Evolutionary conservation across 2,329 filamentous ascomycete species (phyloP), one percentile per base, ranked within the genome.

Genomic region (Ophioceras dolichostomum): DNA sequence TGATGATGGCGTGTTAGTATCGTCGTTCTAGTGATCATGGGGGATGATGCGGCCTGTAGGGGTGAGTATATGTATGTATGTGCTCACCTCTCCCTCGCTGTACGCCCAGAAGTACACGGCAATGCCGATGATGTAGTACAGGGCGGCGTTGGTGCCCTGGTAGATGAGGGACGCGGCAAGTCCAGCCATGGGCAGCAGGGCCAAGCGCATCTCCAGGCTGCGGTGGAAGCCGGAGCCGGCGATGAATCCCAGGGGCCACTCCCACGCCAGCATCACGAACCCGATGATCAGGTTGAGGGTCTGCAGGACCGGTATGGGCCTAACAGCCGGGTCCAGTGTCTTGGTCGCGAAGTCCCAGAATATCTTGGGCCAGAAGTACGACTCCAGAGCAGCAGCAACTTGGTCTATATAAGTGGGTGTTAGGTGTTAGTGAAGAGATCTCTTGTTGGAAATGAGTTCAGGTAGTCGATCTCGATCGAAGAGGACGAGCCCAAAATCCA

Each of bases 331-430:
- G 55, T 98, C 85, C 49, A 98, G 77, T 50, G 85, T 87, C 53
- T 85, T 87, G 42, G 89, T 95, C 47, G 91, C 63, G 58, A 94
- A 94, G 61, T 98, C 91, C 82, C 84, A 98, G 64, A 98, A 94
- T 55, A 98, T 81, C 60, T 98, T 98, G 47, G 91, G 91, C 87
- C 88, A 98, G 73, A 98, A 89, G 71, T 91, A 94, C 53, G 76
- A 79, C 63, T 93, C 76, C 39, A 98, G 64, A 13, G 82, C 79
- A 42, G 87, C 87, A 42, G 69, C 77, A 45, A 95, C 61, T 73
- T 98, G 91, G 59, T 94, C 87, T 94, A 52, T 28, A 32, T n/a
- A 16, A 5, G 8, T 4, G n/a, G 18, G 19, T 10, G 33, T 35
- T 35, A 35, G 33, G 21, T 28, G 13, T 30, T n/a, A n/a, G n/a